Conservation (phyloP, 495 filamentous ascomycete genomes). For the Hypoxylon lenormandii region DNA sequence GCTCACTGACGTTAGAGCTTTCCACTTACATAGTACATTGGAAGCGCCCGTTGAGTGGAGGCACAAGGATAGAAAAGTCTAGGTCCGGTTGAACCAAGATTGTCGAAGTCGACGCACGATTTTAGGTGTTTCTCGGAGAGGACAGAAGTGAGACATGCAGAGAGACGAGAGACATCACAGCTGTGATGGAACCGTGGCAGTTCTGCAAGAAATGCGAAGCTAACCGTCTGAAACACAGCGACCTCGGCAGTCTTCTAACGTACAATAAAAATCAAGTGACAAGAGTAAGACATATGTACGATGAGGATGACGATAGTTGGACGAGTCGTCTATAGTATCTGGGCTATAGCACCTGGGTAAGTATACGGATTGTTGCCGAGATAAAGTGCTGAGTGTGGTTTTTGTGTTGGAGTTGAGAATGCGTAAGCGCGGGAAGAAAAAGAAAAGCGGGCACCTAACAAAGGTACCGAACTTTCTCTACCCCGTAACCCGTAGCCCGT, state of each 20-base stretch:
- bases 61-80: constrained; percentile 26
- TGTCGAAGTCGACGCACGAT: constrained; percentile 31
- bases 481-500: constrained; percentile 1
- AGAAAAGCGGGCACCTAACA: constrained; percentile 27
- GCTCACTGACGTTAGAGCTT: not conserved
- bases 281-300: constrained; percentile 10
- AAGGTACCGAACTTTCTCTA: constrained; percentile 4
- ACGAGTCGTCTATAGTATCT: not conserved
- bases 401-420: constrained; percentile 13
- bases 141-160: constrained; percentile 51
- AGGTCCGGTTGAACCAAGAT: constrained; percentile 45
- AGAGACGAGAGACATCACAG: constrained; percentile 41
- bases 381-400: not conserved
- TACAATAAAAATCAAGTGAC: constrained; percentile 16
- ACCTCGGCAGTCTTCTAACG: not conserved
- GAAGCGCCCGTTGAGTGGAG: constrained; percentile 39
- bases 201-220: constrained; percentile 44
- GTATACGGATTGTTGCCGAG: not conserved
- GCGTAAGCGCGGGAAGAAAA: constrained; percentile 34
- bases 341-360: too few species aligned
- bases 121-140: constrained; percentile 26
- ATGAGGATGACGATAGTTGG: constrained; percentile 6
- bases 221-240: constrained; percentile 44
- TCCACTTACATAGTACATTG: not conserved
- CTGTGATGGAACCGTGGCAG: constrained; percentile 41